Evolutionary conservation across 176 grass and related monocot species (phyloP), one percentile per base, ranked within the genome.

Genomic region (Avena insularis): DNA sequence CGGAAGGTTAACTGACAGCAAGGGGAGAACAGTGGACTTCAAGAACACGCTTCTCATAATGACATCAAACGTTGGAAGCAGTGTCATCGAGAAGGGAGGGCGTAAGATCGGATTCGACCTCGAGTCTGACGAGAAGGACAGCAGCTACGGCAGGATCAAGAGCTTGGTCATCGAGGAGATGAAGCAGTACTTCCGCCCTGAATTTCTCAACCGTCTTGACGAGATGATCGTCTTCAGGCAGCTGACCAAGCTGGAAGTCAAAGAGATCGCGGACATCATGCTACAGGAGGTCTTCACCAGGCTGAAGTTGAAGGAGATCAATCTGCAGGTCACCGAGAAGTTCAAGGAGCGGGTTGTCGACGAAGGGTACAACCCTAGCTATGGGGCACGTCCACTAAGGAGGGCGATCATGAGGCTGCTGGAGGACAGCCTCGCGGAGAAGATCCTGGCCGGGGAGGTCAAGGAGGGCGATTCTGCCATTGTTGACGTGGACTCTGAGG

Each of bases 201-300:
- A 93, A 63, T 97, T 97, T 51, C 88, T 97, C 69, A 97, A 97
- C 82, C 88, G 95, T 43, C 86, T 95, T 0, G 93, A 97, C 40
- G 95, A 97, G 87, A 97, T 97, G 93, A 97, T 97, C 1, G 95
- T 97, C 16, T 97, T 95, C 91, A 90, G 95, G 80, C 95, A 97
- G 82, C 82, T 95, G 78, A 97, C 95, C 17, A 97, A 90, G 83
- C 56, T 92, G 0, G 95, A 97, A 77, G 93, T 95, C 2, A 97
- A 97, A 86, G 95, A 97, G 75, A 97, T 97, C 2, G 91, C 91
- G 0, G 91, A 93, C 3, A 97, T 97, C 53, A 93, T 97, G 95
- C 85, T 97, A 11, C 87, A 92, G 89, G 95, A 97, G 87, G 90
- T 97, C 45, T 58, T 97, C 2, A 70, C 86, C 60, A 88, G 92